Evolutionary conservation across 2,329 filamentous ascomycete genomes (phyloP), one percentile per base, ranked within the genome.

Genomic region (Pseudogymnoascus sp.): DNA sequence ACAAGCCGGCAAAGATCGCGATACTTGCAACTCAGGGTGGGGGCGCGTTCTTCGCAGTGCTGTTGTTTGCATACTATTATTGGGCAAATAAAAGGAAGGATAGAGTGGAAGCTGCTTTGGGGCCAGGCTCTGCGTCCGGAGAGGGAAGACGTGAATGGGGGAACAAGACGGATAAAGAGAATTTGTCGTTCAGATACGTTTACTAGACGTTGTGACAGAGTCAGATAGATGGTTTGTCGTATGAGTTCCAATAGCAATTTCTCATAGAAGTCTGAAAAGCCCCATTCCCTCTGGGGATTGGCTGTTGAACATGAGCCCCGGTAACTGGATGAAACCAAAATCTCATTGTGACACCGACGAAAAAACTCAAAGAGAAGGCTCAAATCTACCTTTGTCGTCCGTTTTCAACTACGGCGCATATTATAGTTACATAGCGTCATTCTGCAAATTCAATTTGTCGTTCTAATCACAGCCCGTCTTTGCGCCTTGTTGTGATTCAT

Each of bases 1-100:
- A 79, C 66, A 76, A 76, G 13, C 80, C 80, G 0, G 82, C 80
- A 24, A 82, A 83, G 70, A 77, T 84, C 24, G 78, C 81, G 14
- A 79, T 85, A 63, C 77, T 85, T 71, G 65, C 68, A 6, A 71
- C 69, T 44, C 70, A 66, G 64, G 60, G 59, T 0, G 53, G 70
- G 4, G 68, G 66, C 44, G 40, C 62, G 0, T 2, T 70, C 10
- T 69, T 71, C 61, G 21, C 72, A 16, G 53, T 47, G 10, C 66
- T 71, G 33, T 70, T 73, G 40, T 61, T 66, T 37, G 70, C 63
- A 60, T 70, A 69, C 35, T 72, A 72, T 56, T 50, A 50, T 8
- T 62, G 66, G 10, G 61, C 67, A 64, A 73, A 73, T 35, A 68
- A 67, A 66, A 70, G 65, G 53, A 72, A 70, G 24, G 69, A 62